Percentiles rank a stretch among this genome's conserved stretches.
Evolutionary conservation across 163 green algal genomes (phyloP).

Genomic region (Smithsoniella earleae): DNA sequence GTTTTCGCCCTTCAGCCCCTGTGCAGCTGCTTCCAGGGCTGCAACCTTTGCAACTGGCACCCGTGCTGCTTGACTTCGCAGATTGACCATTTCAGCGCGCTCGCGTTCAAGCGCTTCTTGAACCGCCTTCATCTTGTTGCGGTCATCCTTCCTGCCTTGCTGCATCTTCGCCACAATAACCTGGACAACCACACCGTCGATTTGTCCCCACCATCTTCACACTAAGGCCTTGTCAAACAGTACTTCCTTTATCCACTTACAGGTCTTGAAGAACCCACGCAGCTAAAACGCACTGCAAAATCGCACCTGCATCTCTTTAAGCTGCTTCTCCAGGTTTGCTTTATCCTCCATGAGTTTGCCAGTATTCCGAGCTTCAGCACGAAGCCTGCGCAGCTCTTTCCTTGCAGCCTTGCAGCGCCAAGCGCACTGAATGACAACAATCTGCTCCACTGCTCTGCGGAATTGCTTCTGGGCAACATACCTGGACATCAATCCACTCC

Average conservation of each 20-base stretch:
- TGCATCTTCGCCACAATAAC: constrained; percentile 26
- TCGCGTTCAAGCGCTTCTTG: background rate
- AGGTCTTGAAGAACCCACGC: too few species aligned
- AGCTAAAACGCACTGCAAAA: too few species aligned
- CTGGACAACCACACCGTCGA: too few species aligned
- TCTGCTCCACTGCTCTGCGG: constrained; percentile 31
- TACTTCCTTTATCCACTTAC: too few species aligned
- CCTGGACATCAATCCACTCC: too few species aligned
- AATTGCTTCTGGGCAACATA: background rate
- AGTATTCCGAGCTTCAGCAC: constrained; percentile 62
- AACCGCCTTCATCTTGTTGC: constrained; percentile 23
- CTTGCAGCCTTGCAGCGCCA: constrained; percentile 62
- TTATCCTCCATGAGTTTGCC: constrained; percentile 88
- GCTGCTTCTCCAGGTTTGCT: constrained; percentile 74
- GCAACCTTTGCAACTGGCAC: constrained; percentile 32
- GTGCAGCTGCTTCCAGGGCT: background rate
- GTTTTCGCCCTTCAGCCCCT: constrained; percentile 43
- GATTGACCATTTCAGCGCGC: constrained; percentile 19
- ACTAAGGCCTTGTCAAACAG: too few species aligned
- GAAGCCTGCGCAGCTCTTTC: constrained; percentile 61
- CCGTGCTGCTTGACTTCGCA: constrained; percentile 2
- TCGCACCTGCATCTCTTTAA: constrained; percentile 81
- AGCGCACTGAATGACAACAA: constrained; percentile 39
- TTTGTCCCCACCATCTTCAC: too few species aligned
- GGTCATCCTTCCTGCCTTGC: constrained; percentile 10